A percentile compares a stretch with the other conserved stretches of the same genome.
phyloP scores from a whole-genome alignment of 768 basidiomycete genomes.

The Boletus sp. region DNA sequence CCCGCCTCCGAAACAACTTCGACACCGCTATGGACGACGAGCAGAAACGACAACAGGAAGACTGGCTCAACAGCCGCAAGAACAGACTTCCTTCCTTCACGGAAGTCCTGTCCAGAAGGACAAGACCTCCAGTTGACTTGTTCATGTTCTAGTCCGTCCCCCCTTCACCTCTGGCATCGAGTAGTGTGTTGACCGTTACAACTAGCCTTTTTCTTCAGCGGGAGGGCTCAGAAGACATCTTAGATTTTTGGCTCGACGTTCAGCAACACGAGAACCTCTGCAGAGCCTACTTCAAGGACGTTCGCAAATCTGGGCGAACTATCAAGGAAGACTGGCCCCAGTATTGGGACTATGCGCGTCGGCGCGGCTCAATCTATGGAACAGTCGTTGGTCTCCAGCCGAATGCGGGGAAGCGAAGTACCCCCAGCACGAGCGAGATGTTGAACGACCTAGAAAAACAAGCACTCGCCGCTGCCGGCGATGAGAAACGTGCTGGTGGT shows the following conservation, averaged over 20 bases:
- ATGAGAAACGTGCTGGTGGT: conserved; percentile 46
- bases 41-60: conserved; percentile 55
- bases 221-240: conserved; percentile 92
- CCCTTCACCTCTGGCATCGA: not conserved
- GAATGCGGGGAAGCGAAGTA: conserved; percentile 68
- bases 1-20: conserved; percentile 3
- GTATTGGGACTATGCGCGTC: conserved; percentile 91
- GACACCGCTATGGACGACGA: conserved; percentile 49
- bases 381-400: conserved; percentile 77
- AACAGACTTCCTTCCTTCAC: conserved; percentile 83
- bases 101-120: conserved; percentile 88
- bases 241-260: conserved; percentile 99
- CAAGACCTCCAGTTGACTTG: conserved; percentile 92
- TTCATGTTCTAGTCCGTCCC: conserved; percentile 96
- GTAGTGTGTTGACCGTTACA: conserved; percentile 4
- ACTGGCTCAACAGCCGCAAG: conserved; percentile 67
- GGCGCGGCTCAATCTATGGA: conserved; percentile 90
- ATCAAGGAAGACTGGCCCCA: conserved; percentile 99
- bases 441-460: conserved; percentile 68
- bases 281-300: conserved; percentile 98
- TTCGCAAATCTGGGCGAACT: conserved; percentile 88
- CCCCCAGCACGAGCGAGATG: conserved; percentile 73
- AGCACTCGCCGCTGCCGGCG: conserved; percentile 46
- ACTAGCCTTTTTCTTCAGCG: conserved; percentile 89
- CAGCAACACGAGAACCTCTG: conserved; percentile 99